Base-by-base conservation (phyloP, 2,329 filamentous ascomycete species). In the Exserohilum turcica region DNA sequence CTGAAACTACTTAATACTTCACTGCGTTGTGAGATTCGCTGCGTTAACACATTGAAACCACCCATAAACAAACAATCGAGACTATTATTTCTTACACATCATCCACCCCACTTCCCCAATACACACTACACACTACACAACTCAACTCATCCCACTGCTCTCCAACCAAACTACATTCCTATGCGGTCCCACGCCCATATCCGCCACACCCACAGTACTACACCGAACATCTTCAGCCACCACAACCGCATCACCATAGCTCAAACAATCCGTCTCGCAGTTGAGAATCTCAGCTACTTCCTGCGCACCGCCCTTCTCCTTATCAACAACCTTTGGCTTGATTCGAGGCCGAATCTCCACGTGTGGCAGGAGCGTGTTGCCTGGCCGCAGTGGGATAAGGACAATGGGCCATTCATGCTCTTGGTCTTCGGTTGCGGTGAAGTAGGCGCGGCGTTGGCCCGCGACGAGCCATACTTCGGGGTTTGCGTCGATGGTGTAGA, bases 381-480 rank as follows among this genome's bases (percentile, higher is more conserved):
- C 93, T 24, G 91, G 81, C 47, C 88, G 84, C 39, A 96, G 81
- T 0, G 94, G 92, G 10, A 97, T 85, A 8, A 97, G 78, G 47
- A 95, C 79, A 6, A 97, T 76, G 0, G 86, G 83, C 58, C 96
- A 86, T 4, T 72, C 75, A 21, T 65, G 71, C 3, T 68, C 67
- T 52, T 84, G 79, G 38, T 76, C 77, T 58, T 84, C 74, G 4
- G 48, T 59, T 3, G 74, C 85, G 6, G 82, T 82, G 66, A 96
- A 95, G 67, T 91, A 89, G 0, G 88, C 90, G 59, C 90, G 89
- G 43, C 90, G 83, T 37, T 88, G 85, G 0, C 92, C 93, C 18
- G 91, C 92, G 3, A 97, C 78, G 1, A 97, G 83, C 93, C 93
- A 97, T 0, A 84, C 82, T 33, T 93, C 91, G 2, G 83, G 77